These are phyloP conservation scores for Hypoxylon sp. DNA, from an alignment of 2,329 filamentous ascomycete genomes.

Conservation along the genomic window DNA sequence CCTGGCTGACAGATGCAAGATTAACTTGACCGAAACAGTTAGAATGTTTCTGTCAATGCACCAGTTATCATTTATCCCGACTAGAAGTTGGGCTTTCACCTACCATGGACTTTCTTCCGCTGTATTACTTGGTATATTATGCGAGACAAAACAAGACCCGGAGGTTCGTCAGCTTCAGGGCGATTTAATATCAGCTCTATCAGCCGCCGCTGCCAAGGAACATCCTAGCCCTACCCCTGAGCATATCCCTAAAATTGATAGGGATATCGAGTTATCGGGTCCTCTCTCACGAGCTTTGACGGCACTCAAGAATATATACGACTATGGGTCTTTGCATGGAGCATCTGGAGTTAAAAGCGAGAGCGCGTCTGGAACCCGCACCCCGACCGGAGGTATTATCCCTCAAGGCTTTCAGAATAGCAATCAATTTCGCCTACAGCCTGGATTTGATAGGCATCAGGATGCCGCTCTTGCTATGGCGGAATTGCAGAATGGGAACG, in stretches of 20 bases:
- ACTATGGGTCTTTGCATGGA: slow-evolving; percentile 70
- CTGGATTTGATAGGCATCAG: slow-evolving; percentile 64
- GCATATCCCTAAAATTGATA: slow-evolving; percentile 66
- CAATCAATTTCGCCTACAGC: slow-evolving; percentile 45
- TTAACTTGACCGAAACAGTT: slow-evolving; percentile 72
- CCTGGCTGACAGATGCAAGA: slow-evolving; percentile 69
- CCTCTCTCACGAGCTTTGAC: slow-evolving; percentile 70
- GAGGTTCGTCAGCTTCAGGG: slow-evolving; percentile 73
- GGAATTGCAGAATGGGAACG: slow-evolving; percentile 70
- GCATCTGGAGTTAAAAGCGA: slow-evolving; percentile 61
- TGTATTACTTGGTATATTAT: slow-evolving; percentile 71
- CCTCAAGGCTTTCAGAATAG: slow-evolving; percentile 48
- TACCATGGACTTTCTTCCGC: slow-evolving; percentile 75
- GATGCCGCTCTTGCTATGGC: slow-evolving; percentile 74
- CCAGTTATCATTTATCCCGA: slow-evolving; percentile 73
- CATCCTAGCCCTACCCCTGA: slow-evolving; percentile 62
- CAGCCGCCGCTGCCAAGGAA: slow-evolving; percentile 73
- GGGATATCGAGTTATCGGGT: slow-evolving; percentile 71
- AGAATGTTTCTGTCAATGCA: slow-evolving; percentile 78
- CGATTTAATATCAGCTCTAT: slow-evolving; percentile 72
- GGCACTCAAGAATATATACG: slow-evolving; percentile 74
- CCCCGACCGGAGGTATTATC: slow-evolving; percentile 61
- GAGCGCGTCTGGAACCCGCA: slow-evolving; percentile 57
- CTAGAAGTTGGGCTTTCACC: slow-evolving; percentile 75
- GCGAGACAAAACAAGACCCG: slow-evolving; percentile 71